These are phyloP conservation scores for Colletotrichum somersetense DNA, from an alignment of 2,329 filamentous ascomycete species.

Conservation along the genomic window DNA sequence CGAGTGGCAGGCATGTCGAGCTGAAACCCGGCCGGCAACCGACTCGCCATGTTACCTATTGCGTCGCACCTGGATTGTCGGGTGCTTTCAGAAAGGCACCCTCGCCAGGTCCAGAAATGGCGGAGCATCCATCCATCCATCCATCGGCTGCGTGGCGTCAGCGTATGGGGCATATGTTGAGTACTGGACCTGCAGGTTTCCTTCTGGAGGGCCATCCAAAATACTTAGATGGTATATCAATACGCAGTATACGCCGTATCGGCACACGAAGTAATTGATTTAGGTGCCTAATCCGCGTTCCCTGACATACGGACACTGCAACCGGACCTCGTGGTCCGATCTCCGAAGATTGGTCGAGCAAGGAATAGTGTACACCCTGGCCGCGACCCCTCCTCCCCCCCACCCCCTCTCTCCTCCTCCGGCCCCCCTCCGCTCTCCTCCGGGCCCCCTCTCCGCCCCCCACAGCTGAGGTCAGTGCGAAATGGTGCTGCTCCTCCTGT, in stretches of 20 bases:
- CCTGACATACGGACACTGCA: neutral
- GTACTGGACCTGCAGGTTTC: constrained; percentile 8
- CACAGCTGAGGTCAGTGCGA: too few relatives aligned
- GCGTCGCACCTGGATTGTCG: neutral
- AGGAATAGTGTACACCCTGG: too few relatives aligned
- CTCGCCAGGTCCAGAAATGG: neutral
- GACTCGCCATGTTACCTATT: neutral
- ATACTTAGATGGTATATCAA: too few relatives aligned
- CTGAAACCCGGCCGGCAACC: neutral
- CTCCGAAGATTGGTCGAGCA: too few relatives aligned
- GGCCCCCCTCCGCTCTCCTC: too few relatives aligned
- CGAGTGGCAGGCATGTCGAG: constrained; percentile 1
- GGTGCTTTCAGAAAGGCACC: too few relatives aligned
- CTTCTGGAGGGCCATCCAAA: neutral
- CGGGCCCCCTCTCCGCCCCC: neutral
- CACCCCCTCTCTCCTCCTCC: too few relatives aligned
- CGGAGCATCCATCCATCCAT: neutral
- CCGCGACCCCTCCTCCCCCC: neutral
- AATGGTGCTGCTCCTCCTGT: too few relatives aligned
- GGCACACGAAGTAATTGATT: neutral
- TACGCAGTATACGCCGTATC: neutral
- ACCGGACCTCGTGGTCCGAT: constrained; percentile 5
- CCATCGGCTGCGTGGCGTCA: neutral
- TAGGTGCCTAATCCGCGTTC: neutral
- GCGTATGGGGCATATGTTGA: neutral